Base-by-base conservation (phyloP, 441 rosid genomes). In the Bocquillonia castaneifolia region DNA sequence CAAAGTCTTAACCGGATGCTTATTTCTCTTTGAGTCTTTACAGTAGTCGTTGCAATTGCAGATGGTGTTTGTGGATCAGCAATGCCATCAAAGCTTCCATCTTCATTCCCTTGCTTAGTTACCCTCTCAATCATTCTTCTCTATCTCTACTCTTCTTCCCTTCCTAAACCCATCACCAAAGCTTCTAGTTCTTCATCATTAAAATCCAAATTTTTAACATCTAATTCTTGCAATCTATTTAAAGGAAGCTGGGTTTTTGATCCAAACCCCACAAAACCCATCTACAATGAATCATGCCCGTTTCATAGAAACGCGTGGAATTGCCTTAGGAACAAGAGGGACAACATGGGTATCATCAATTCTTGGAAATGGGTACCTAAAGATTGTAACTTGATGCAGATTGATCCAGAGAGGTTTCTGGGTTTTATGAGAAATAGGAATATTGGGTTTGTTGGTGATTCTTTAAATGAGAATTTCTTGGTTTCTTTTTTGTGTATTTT, bases 301-400 rank as follows among this genome's bases (percentile, higher is more conserved):
- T 92, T 94, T 63, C 99, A 92, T 69, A 75, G 97, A 69, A 88
- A 91, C 80, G 81, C 97, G 7, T 94, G 99, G 97, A 94, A 94
- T 72, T 92, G 97, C 82, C 48, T 88, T 66, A 67, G 77, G 64
- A 92, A 85, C 85, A 77, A 83, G 72, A 78, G 96, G 53, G 85
- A 80, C 7, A 75, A 92, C 81, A 85, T 90, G 90, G 83, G 22
- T 57, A 48, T n/a, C 23, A 88, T 92, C 84, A 92, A 86, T 83
- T 88, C 98, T 1, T 84, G 93, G 96, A 77, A 80, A 72, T 94
- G 99, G 99, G 88, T 77, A 1, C 99, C 98, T 5, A 54, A 77
- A 51, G 71, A 37, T 2, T 94, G 99, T 68, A 78, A 56, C 44
- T 78, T 92, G 88, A 78, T 74, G 12, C 83, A 76, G 53, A 78